Conservation (phyloP, 148 eudicot genomes). For the Dianthus caryophyllus region DNA sequence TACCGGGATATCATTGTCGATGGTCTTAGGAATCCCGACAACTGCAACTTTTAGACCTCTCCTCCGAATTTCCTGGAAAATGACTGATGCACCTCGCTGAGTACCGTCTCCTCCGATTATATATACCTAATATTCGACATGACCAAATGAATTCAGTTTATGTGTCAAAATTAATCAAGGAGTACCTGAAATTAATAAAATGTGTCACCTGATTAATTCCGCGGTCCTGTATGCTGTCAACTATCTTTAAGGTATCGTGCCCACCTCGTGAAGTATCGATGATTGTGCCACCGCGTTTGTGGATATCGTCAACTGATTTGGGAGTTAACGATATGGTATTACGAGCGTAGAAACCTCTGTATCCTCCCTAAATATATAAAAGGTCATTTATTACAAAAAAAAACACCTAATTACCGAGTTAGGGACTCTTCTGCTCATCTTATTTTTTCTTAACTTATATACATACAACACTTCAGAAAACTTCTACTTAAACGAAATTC, state of each 20-base stretch:
- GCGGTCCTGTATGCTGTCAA: constrained; percentile 86
- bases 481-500: no score
- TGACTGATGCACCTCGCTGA: constrained; percentile 49
- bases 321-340: constrained; percentile 82
- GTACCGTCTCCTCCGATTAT: constrained; percentile 63
- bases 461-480: no score
- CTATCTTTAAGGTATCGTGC: constrained; percentile 75
- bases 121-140: constrained; percentile 32
- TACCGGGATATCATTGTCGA: constrained; percentile 61
- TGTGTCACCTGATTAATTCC: constrained; percentile 74
- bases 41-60: constrained; percentile 55
- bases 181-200: not conserved
- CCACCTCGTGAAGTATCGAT: constrained; percentile 97
- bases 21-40: constrained; percentile 52
- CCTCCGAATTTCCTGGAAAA: constrained; percentile 46
- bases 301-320: constrained; percentile 75
- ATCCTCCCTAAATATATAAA: constrained; percentile 60
- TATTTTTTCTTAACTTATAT: no score
- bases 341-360: constrained; percentile 77
- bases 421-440: no score
- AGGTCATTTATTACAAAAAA: not conserved
- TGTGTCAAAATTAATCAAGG: not conserved
- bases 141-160: not conserved
- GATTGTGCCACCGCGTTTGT: constrained; percentile 89
- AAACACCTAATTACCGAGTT: not conserved